Base-by-base conservation (phyloP, 768 basidiomycete genomes). In the Clitopilus passeckerianus region DNA sequence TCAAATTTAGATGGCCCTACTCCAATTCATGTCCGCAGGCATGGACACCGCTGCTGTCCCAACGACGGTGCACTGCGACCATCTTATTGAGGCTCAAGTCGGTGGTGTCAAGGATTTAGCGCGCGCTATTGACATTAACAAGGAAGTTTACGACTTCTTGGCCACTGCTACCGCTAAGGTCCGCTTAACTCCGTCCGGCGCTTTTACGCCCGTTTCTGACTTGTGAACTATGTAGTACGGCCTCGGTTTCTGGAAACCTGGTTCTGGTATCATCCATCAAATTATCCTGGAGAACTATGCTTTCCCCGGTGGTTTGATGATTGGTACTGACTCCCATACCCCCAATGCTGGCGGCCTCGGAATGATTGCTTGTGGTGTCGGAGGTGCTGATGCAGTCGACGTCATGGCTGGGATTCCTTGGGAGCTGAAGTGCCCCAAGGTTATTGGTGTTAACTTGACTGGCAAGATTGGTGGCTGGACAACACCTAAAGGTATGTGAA, bases 1-100 rank as follows among this genome's bases (percentile, higher is more conserved):
- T 74, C 72, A 75, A 65, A 44, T 58, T 6, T 56, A 98, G 93
- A 99, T 99, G 97, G 97, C 97, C 18, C 85, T 99, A 59, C 84
- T 99, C 65, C 97, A 99, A 82, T 99, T 99, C 86, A 99, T 99
- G 97, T 98, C 97, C 56, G 95, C 97, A 16, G 96, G 96, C 63
- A 95, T 99, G 85, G 93, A 93, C 72, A 96, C 94, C 52, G 93
- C 93, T 41, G 96, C 96, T 52, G 95, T 98, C 63, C 96, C 96
- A 34, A 96, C 96, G 64, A 96, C 97, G 63, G 97, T 99, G 50
- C 96, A 99, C 82, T 98, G 95, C 72, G 96, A 99, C 78, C 96
- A 99, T 77, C 84, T 99, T 71, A 98, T 99, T 69, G 94, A 98
- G 80, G 96, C 96, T 41, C 96, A 98, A 72, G 73, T 95, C 57